Conservation (phyloP, 352 stramenopile genomes). For the Globisporangium polare region DNA sequence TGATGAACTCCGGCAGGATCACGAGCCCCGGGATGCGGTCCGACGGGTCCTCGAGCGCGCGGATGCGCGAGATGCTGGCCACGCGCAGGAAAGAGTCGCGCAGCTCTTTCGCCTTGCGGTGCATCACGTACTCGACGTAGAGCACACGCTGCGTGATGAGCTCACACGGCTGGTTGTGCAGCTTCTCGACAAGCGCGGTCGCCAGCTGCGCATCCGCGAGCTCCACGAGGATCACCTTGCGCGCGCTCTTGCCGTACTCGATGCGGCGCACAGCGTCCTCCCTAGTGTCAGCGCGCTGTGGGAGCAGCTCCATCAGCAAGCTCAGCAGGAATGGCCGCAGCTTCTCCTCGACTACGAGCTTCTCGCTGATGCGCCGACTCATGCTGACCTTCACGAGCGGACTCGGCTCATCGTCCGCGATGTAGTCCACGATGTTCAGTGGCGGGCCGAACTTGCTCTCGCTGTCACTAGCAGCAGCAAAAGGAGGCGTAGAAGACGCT, state of each 20-base stretch:
- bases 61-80: slow-evolving; percentile 48
- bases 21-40: slow-evolving; percentile 60
- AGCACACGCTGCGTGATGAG: slow-evolving; percentile 52
- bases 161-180: slow-evolving; percentile 60
- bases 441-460: background rate
- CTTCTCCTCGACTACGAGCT: slow-evolving; percentile 38
- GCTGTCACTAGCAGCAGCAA: background rate
- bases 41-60: slow-evolving; percentile 31
- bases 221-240: slow-evolving; percentile 47
- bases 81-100: slow-evolving; percentile 58
- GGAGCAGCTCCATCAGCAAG: slow-evolving; percentile 4
- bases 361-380: slow-evolving; percentile 61
- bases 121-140: slow-evolving; percentile 73
- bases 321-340: slow-evolving; percentile 43
- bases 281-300: background rate
- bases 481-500: background rate
- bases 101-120: slow-evolving; percentile 60
- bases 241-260: slow-evolving; percentile 52
- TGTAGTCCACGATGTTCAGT: slow-evolving; percentile 36
- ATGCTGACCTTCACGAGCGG: slow-evolving; percentile 64
- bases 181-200: slow-evolving; percentile 26
- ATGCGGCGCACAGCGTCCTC: slow-evolving; percentile 35
- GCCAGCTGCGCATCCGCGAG: slow-evolving; percentile 15
- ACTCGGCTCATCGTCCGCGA: slow-evolving; percentile 47
- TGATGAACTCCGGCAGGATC: slow-evolving; percentile 63